Percentiles rank a stretch among this genome's conserved stretches.
Evolutionary conservation across 495 filamentous ascomycete species (phyloP).

Genomic region (Talaromyces nanjingensis): DNA sequence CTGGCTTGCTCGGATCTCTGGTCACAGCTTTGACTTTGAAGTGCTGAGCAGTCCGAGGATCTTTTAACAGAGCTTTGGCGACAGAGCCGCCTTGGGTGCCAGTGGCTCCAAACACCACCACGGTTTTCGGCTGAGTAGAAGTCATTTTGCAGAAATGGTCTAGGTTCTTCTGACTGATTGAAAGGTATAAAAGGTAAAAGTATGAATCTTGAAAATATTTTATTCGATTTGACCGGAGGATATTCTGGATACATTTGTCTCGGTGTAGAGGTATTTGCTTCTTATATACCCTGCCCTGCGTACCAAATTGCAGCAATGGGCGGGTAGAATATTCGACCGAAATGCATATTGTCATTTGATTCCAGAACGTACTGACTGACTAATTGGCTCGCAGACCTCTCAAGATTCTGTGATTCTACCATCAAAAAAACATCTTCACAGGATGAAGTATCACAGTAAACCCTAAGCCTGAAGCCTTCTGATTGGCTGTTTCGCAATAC

Average conservation of each 20-base stretch:
- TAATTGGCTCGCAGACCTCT: background rate
- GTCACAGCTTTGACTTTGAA: slow-evolving; percentile 21
- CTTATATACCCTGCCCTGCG: background rate
- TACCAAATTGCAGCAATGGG: background rate
- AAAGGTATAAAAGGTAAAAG: background rate
- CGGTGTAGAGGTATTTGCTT: background rate
- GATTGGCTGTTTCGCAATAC: slow-evolving; percentile 8
- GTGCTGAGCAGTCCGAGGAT: slow-evolving; percentile 3
- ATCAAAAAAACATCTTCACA: background rate
- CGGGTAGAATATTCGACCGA: background rate
- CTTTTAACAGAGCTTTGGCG: slow-evolving; percentile 17
- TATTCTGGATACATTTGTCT: too few species aligned
- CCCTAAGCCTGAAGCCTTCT: background rate
- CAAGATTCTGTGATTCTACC: background rate
- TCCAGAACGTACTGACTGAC: background rate
- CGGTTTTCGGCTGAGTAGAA: slow-evolving; percentile 19
- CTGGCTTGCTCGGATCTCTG: slow-evolving; percentile 12
- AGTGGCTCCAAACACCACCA: slow-evolving; percentile 44
- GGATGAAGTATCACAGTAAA: background rate
- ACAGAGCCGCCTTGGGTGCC: slow-evolving; percentile 29
- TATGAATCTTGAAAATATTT: too few species aligned
- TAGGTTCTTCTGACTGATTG: background rate
- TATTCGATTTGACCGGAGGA: too few species aligned
- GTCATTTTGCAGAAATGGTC: background rate
- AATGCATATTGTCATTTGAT: background rate